Evolutionary conservation across 305 asterid genomes (phyloP).

Genomic region (Fraxinus dipetala): DNA sequence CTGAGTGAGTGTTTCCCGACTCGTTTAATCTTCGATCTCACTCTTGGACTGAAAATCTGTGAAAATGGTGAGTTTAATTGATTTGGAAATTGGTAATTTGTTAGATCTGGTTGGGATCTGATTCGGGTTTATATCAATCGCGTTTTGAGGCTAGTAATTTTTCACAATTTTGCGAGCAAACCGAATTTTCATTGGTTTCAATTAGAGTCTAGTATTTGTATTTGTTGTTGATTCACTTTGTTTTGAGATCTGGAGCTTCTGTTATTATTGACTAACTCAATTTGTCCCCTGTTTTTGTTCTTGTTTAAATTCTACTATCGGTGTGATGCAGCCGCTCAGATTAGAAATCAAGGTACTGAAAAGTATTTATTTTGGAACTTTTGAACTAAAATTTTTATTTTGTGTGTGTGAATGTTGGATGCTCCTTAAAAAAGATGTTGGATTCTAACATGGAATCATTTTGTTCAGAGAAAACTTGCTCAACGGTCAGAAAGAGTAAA

Average conservation of each 20-base stretch:
- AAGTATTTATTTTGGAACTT: constrained; percentile 14
- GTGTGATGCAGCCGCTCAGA: constrained; percentile 72
- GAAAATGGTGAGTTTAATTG: constrained; percentile 66
- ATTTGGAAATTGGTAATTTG: constrained; percentile 19
- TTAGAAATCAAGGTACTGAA: constrained; percentile 80
- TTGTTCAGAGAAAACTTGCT: constrained; percentile 77
- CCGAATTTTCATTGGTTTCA: neutral
- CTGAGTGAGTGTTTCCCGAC: constrained; percentile 32
- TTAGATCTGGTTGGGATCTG: constrained; percentile 37
- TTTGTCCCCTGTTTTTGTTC: constrained; percentile 11
- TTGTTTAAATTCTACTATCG: constrained; percentile 5
- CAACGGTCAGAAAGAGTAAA: constrained; percentile 93
- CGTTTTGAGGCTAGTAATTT: neutral
- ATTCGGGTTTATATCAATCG: neutral
- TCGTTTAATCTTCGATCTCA: constrained; percentile 39
- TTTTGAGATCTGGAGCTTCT: constrained; percentile 48
- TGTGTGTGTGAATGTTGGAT: neutral
- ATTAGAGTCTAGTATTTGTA: constrained; percentile 17
- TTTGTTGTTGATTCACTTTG: constrained; percentile 10
- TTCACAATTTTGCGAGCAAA: neutral
- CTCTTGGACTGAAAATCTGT: constrained; percentile 35
- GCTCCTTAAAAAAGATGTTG: constrained; percentile 1
- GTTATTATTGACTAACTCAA: constrained; percentile 38
- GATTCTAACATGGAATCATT: constrained; percentile 27
- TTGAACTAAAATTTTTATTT: neutral